Base-by-base conservation (phyloP, 164 flowering plant species). In the Buxus sempervirens region DNA sequence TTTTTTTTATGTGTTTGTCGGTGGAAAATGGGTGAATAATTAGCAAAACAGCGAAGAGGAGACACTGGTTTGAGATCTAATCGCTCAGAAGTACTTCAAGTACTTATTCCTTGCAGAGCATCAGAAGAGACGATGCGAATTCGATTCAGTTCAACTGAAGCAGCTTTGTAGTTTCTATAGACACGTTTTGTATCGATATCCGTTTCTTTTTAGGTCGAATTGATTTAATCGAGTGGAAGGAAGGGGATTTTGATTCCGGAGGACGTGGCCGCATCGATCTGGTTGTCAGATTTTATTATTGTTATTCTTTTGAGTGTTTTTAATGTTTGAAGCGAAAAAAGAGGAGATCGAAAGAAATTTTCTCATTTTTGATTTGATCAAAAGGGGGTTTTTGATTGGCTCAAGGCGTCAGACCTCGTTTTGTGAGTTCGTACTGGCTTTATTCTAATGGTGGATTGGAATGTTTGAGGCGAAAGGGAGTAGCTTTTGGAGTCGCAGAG, bases 11-110 rank as follows among this genome's bases (percentile, higher is more conserved):
- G 38, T 15, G 18, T 49, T 41, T 56, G 73, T 70, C 73, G 73
- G 73, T 70, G 73, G 67, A 63, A 70, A 70, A 56, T 63, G 58
- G 25, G 54, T 41, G 4, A 54, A 38, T 24, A 69, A 55, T 24
- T 10, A 15, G 25, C 36, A 53, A 36, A 45, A 42, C 23, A 45
- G 5, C 19, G 5, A 9, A 15, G 10, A 14, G 25, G 24, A 38
- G 27, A 18, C 19, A 7, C 22, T 45, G 6, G 41, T 70, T 24
- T 3, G 66, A 70, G 48, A 45, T 54, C 60, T 69, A 60, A 62
- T 54, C 38, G 51, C n/a, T 21, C 21, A 38, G 7, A 22, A 60
- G 41, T n/a, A 62, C 72, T 69, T 65, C 38, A 62, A 54, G 54
- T 69, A 62, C 73, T 63, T 61, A 22, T 58, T 55, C 7, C 38